phyloP scores from a whole-genome alignment of 169 alveolate genomes.

The Nephromyces sp. region DNA sequence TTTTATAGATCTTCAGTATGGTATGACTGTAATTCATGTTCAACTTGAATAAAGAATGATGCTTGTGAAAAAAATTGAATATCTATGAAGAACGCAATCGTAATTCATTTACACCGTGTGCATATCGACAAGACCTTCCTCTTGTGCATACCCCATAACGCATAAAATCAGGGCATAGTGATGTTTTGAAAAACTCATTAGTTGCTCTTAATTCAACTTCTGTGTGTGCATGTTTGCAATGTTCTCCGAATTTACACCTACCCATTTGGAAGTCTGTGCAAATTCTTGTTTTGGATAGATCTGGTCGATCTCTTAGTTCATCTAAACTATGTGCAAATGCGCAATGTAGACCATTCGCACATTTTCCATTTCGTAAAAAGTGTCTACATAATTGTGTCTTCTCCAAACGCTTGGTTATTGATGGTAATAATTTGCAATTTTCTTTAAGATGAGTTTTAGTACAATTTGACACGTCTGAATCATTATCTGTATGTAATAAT shows the following conservation, averaged over 20 bases:
- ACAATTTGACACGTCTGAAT: too few species aligned
- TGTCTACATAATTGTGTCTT: conserved; percentile 12
- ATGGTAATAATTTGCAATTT: background rate
- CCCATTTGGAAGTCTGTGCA: conserved; percentile 26
- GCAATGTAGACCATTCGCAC: conserved; percentile 28
- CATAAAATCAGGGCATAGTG: background rate
- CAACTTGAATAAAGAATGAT: too few species aligned
- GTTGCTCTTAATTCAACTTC: conserved; percentile 35
- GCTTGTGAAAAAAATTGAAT: too few species aligned
- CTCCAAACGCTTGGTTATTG: background rate
- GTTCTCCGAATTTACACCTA: conserved; percentile 12
- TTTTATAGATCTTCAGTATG: too few species aligned
- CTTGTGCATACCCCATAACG: conserved; percentile 24
- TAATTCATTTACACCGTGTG: conserved; percentile 32
- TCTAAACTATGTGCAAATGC: conserved; percentile 34
- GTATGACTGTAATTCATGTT: too few species aligned
- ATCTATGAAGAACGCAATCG: too few species aligned
- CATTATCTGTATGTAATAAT: too few species aligned
- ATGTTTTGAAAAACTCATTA: background rate
- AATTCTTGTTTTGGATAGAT: conserved; percentile 27
- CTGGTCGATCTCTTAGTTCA: conserved; percentile 33
- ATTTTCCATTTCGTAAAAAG: conserved; percentile 21
- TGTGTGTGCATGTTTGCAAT: conserved; percentile 36
- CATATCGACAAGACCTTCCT: conserved; percentile 29
- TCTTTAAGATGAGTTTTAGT: background rate